These are phyloP conservation scores for Casuarina glauca DNA, from an alignment of 306 rosid species.

Conservation along the genomic window DNA sequence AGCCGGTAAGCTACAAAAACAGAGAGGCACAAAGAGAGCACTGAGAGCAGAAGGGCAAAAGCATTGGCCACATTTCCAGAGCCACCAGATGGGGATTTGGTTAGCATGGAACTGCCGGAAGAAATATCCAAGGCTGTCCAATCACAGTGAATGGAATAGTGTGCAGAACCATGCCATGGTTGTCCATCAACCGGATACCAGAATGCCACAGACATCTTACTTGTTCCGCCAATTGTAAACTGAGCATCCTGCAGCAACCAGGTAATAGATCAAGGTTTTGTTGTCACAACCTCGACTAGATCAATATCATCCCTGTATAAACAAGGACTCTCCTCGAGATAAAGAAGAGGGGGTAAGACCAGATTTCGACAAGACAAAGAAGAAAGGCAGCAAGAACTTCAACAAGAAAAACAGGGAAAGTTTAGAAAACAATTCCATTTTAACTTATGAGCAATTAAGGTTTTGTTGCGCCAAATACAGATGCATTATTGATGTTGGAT, in stretches of 20 bases:
- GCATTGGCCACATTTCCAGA: constrained; percentile 62
- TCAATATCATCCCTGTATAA: constrained; percentile 10
- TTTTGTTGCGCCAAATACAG: not conserved
- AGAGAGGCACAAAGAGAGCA: constrained; percentile 79
- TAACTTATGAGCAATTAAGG: not conserved
- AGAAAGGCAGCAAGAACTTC: not conserved
- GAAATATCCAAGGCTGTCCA: constrained; percentile 84
- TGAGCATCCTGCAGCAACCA: constrained; percentile 77
- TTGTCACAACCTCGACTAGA: constrained; percentile 6
- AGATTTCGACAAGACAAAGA: not conserved
- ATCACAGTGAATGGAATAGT: constrained; percentile 81
- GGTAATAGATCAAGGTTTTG: constrained; percentile 33
- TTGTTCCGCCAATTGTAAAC: constrained; percentile 72
- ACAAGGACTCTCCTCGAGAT: constrained; percentile 6
- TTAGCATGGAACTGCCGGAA: constrained; percentile 37
- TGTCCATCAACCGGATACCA: constrained; percentile 83
- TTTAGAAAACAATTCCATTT: not conserved
- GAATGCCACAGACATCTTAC: constrained; percentile 88
- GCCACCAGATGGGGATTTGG: constrained; percentile 38
- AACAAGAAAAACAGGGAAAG: not conserved
- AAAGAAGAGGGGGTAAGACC: not conserved
- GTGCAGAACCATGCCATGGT: constrained; percentile 94
- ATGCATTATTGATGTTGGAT: not conserved
- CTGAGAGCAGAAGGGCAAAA: constrained; percentile 81
- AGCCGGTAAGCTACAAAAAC: constrained; percentile 66